Base-by-base conservation (phyloP, 352 stramenopile species). In the Globisporangium ultimum region DNA sequence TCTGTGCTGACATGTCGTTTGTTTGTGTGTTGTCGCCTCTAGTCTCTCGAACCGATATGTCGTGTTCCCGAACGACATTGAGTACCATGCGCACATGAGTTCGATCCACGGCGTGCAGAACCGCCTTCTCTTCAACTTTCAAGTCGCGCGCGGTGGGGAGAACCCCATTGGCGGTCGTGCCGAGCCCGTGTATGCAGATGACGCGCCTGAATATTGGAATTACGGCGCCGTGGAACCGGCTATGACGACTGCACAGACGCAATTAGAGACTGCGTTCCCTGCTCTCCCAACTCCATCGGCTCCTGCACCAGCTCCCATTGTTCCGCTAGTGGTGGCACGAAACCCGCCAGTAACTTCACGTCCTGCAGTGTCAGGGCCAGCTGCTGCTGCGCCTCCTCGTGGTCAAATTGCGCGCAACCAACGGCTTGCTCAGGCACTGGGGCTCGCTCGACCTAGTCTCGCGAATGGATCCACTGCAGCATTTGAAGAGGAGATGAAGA, bases 41-140 rank as follows among this genome's bases (percentile, higher is more conserved):
- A 91, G 83, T 65, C 70, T 96, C 24, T 78, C 76, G 13, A 91
- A 95, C 66, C 80, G 84, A 13, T 97, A 93, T 54, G 78, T 95
- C 4, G 88, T 96, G 34, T 97, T 97, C 55, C 55, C 68, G 3
- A 92, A 94, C 48, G 76, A 93, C 36, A 80, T 97, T 36, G 88
- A 97, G 56, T 92, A 93, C 57, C 79, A 93, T 51, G 76, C 78
- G 18, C 88, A 96, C 66, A 91, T 95, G 81, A 76, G 83, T 51
- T 77, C 76, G 21, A 72, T 84, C 32, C 88, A 96, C 51, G 84
- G 84, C 22, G 69, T 86, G 28, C 68, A 82, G 54, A 90, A 91
- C 40, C 81, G 80, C 3, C 67, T 92, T 34, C 73, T 83, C 48
- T 76, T 90, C 32, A 89, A 89, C 48, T 92, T 92, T 52, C 79